Percentiles rank a stretch among this genome's conserved stretches.
These are phyloP conservation scores for Monilinia fructicola DNA, from an alignment of 2,329 filamentous ascomycete genomes.

Conservation along the genomic window DNA sequence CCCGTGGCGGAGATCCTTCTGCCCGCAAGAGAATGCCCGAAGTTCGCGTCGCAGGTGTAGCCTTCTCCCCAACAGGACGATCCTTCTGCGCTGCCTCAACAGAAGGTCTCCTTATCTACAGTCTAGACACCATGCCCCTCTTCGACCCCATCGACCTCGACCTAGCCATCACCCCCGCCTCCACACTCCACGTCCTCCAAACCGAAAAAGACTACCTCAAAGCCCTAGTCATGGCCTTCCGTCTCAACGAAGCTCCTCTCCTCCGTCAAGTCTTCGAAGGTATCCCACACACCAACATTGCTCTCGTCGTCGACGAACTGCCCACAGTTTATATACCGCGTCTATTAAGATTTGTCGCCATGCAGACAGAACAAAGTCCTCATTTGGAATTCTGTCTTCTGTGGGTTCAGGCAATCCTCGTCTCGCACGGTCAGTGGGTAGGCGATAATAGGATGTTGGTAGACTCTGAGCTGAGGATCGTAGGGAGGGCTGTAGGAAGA, in stretches of 20 bases:
- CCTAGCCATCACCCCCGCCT: conserved; percentile 86
- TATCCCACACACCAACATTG: conserved; percentile 72
- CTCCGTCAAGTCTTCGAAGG: conserved; percentile 83
- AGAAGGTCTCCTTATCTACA: conserved; percentile 91
- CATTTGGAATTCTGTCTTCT: conserved; percentile 93
- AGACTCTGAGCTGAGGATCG: conserved; percentile 79
- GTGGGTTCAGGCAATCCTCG: conserved; percentile 84
- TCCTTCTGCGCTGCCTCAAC: conserved; percentile 94
- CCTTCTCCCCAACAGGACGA: conserved; percentile 84
- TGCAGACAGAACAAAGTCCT: conserved; percentile 83
- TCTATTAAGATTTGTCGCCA: conserved; percentile 81
- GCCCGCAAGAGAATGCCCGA: conserved; percentile 74
- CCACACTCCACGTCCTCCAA: conserved; percentile 68
- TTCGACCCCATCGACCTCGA: conserved; percentile 98
- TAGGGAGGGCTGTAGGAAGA: conserved; percentile 75
- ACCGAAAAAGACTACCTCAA: conserved; percentile 79
- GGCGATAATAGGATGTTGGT: conserved; percentile 77
- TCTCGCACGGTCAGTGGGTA: conserved; percentile 81
- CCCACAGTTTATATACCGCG: conserved; percentile 84
- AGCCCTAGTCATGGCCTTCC: conserved; percentile 94
- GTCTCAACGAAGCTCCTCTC: conserved; percentile 81
- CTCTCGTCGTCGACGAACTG: conserved; percentile 73
- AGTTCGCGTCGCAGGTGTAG: conserved; percentile 79
- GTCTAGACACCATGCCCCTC: conserved; percentile 75
- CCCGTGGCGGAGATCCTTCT: conserved; percentile 79